Evolutionary conservation across 257 asterid genomes (phyloP), one percentile per base, ranked within the genome.

Genomic region (Dorcoceras hygrometricum): DNA sequence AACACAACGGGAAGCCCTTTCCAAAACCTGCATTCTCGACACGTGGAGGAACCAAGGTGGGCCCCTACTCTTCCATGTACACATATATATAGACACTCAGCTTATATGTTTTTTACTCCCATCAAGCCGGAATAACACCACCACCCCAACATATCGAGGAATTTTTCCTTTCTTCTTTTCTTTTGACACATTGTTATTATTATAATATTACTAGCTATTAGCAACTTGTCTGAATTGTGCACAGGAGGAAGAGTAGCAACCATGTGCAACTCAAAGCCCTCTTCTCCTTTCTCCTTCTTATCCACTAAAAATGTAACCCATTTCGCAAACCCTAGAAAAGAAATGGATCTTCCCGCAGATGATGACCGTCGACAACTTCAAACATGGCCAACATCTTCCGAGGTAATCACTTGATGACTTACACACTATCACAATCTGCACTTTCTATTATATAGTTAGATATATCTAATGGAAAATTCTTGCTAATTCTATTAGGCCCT

Each of bases 211-310:
- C n/a, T n/a, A n/a, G 18, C 59, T 68, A 53, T 43, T 9, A 59
- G 25, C 72, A 59, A 28, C 61, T 24, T 57, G 36, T 16, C 48
- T 23, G 18, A 9, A 72, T 59, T 23, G 46, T 34, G 8, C 46
- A 22, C 23, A 57, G 27, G 27, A 53, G 20, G 18, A 39, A 56
- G n/a, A n/a, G n/a, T n/a, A 54, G 8, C 34, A 12, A 70, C 56
- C 20, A 89, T 87, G 96, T 91, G 95, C 81, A 87, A 84, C 79
- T 75, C 86, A 50, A 89, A 85, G 71, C 90, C 95, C 54, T 75
- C 95, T 75, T 80, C 91, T 5, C 83, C 98, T 71, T 77, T 88
- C 77, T 68, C 94, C 75, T 85, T 76, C 59, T 64, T 80, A 70
- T 66, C 84, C 24, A 51, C 83, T 71, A 76, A 18, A 6, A 63